Percentiles rank a stretch among this genome's conserved stretches.
phyloP scores from a whole-genome alignment of 2,329 filamentous ascomycete genomes.

The Colletotrichum limetticola region DNA sequence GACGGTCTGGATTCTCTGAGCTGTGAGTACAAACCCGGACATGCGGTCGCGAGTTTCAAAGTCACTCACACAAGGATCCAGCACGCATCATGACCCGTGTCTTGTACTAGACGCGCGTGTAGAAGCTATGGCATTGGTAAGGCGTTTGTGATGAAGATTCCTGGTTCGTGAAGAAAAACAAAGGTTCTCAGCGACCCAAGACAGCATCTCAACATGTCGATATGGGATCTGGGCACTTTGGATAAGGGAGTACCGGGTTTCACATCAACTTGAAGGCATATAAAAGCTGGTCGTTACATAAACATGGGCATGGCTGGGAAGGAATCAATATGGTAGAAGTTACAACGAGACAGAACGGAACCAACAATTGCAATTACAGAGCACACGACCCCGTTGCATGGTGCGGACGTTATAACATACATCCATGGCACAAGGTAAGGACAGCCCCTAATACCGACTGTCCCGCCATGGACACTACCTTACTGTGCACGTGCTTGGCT shows the following conservation, averaged over 20 bases:
- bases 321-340: not conserved
- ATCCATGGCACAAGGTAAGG: not conserved
- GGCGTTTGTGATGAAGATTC: conserved; percentile 16
- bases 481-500: not conserved
- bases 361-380: not conserved
- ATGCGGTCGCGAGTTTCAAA: not conserved
- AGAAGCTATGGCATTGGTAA: conserved; percentile 13
- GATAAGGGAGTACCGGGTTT: conserved; percentile 21
- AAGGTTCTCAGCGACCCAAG: conserved; percentile 1
- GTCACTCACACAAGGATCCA: conserved; percentile 36
- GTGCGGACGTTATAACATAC: not conserved
- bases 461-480: not conserved
- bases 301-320: not conserved
- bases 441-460: not conserved
- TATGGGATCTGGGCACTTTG: conserved; percentile 6
- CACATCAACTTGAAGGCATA: conserved; percentile 32
- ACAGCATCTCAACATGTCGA: conserved; percentile 32
- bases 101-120: conserved; percentile 50
- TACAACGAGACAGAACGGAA: not conserved
- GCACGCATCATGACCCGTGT: conserved; percentile 60
- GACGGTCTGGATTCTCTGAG: conserved; percentile 83
- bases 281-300: not conserved
- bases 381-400: not conserved
- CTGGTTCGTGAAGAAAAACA: not conserved
- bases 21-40: conserved; percentile 65